These are phyloP conservation scores for Biscogniauxia sp. DNA, from an alignment of 2,329 filamentous ascomycete species.

Conservation along the genomic window DNA sequence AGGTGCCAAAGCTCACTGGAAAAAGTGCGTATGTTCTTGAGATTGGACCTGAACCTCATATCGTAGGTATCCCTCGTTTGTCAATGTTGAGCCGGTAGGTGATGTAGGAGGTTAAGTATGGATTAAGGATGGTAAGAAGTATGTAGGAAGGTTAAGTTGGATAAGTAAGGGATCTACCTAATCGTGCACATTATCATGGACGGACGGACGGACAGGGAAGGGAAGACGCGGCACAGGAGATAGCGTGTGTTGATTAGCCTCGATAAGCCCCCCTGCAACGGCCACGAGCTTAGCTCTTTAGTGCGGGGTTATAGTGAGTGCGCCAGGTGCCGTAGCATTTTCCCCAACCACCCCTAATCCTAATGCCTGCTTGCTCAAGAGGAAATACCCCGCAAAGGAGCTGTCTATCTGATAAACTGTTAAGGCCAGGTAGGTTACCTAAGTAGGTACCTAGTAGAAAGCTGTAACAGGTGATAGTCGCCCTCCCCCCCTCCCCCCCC, in stretches of 20 bases:
- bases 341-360: background rate
- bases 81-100: background rate
- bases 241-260: background rate
- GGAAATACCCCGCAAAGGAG: conserved; percentile 7
- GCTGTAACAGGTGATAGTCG: too few relatives aligned
- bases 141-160: background rate
- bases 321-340: background rate
- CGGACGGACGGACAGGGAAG: too few relatives aligned
- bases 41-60: conserved; percentile 66
- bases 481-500: too few relatives aligned
- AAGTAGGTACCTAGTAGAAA: too few relatives aligned
- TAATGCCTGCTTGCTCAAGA: background rate
- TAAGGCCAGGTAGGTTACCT: background rate
- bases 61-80: conserved; percentile 28
- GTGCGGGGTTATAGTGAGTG: conserved; percentile 2
- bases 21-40: conserved; percentile 66
- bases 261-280: background rate
- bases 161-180: too few relatives aligned
- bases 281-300: background rate
- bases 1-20: conserved; percentile 48
- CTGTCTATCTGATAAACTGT: conserved; percentile 9
- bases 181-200: too few relatives aligned
- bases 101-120: background rate
- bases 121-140: too few relatives aligned
- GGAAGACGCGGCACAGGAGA: conserved; percentile 6